phyloP scores from a whole-genome alignment of 805 yeast genomes.

The Candida methanosorbosa region DNA sequence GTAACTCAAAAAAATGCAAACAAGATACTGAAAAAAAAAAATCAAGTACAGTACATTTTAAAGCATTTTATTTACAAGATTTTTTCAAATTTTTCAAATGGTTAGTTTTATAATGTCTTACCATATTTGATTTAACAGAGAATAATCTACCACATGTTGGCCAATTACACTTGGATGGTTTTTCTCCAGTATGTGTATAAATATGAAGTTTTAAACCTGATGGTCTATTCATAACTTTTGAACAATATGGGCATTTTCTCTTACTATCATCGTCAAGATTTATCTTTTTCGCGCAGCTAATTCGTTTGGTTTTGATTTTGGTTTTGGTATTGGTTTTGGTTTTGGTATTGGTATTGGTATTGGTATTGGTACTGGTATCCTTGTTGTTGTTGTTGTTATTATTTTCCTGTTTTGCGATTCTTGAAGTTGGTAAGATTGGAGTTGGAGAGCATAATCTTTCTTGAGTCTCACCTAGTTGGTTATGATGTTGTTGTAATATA shows the following conservation, averaged over 20 bases:
- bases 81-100: constrained; percentile 32
- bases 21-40: not conserved
- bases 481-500: too few relatives aligned
- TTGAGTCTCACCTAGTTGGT: too few relatives aligned
- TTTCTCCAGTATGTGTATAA: constrained; percentile 77
- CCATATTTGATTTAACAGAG: constrained; percentile 73
- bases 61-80: not conserved
- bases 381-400: too few relatives aligned
- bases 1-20: not conserved
- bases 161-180: constrained; percentile 59
- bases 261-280: too few relatives aligned
- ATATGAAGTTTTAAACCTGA: constrained; percentile 74
- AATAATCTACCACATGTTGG: constrained; percentile 59
- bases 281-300: not conserved
- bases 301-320: not conserved
- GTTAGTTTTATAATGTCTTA: constrained; percentile 66
- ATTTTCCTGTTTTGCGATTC: not conserved
- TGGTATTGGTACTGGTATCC: not conserved
- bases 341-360: not conserved
- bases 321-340: constrained; percentile 1
- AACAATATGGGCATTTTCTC: too few relatives aligned
- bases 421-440: not conserved
- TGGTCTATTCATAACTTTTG: constrained; percentile 74
- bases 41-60: not conserved
- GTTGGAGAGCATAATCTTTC: too few relatives aligned